Percentiles rank a stretch among this genome's conserved stretches.
phyloP scores from a whole-genome alignment of 441 rosid genomes.

The Kokia cookei region DNA sequence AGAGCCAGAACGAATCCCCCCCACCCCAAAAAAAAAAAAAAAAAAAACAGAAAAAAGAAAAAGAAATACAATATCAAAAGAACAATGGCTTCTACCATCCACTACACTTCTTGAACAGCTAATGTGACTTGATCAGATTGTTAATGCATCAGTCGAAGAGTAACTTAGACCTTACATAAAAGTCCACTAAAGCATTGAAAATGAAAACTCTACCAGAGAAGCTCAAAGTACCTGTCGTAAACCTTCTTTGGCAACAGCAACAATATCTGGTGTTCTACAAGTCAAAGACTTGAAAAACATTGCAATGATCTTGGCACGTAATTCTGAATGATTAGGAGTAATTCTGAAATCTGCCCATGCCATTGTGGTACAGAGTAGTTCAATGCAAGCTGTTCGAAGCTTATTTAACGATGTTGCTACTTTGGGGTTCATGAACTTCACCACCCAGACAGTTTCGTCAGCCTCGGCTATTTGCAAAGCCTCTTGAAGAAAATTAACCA shows the following conservation, averaged over 20 bases:
- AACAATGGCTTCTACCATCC: slow-evolving; percentile 4
- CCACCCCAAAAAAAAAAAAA: neutral
- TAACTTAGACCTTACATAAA: neutral
- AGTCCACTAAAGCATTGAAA: neutral
- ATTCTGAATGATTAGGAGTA: slow-evolving; percentile 72
- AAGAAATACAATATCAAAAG: too few species aligned
- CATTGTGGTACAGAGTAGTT: slow-evolving; percentile 92
- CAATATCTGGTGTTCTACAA: slow-evolving; percentile 88
- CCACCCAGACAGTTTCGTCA: slow-evolving; percentile 78
- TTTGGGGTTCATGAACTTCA: slow-evolving; percentile 87
- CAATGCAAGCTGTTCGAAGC: slow-evolving; percentile 95
- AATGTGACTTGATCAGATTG: neutral
- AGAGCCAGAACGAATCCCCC: neutral
- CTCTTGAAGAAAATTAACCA: slow-evolving; percentile 82
- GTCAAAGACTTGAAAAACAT: slow-evolving; percentile 98
- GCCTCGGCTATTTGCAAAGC: slow-evolving; percentile 98
- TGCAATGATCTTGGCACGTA: slow-evolving; percentile 92
- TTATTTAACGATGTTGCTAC: slow-evolving; percentile 75
- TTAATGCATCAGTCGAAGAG: neutral
- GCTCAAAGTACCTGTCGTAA: too few species aligned
- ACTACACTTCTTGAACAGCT: neutral
- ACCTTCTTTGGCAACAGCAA: slow-evolving; percentile 43
- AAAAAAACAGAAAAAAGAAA: too few species aligned
- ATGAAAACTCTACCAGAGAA: slow-evolving; percentile 9
- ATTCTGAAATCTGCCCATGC: slow-evolving; percentile 91